Conservation (phyloP, 805 yeast genomes). For the Candida tallmaniae region DNA sequence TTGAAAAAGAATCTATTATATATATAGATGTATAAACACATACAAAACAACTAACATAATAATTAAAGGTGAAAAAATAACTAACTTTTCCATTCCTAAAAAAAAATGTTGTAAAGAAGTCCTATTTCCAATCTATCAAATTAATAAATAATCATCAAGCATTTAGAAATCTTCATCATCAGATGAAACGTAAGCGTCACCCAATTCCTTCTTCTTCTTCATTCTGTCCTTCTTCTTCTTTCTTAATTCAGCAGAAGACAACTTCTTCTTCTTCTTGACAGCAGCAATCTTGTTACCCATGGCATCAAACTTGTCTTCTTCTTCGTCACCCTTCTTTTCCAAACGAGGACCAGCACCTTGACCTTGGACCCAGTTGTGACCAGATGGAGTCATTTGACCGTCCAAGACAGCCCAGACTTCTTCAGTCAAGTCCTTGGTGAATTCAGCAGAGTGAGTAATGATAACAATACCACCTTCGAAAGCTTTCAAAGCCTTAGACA, state of each 20-base stretch:
- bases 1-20: constrained; percentile 11
- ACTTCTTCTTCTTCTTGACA: constrained; percentile 94
- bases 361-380: constrained; percentile 99
- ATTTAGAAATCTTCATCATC: constrained; percentile 77
- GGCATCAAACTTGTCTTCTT: constrained; percentile 98
- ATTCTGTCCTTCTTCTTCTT: constrained; percentile 99
- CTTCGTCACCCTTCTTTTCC: constrained; percentile 94
- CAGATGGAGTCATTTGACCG: constrained; percentile 99
- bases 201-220: constrained; percentile 99
- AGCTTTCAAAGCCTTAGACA: constrained; percentile 96
- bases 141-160: no score
- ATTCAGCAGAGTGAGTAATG: constrained; percentile 99
- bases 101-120: no score
- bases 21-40: constrained; percentile 11
- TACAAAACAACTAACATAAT: constrained; percentile 10
- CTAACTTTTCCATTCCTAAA: constrained; percentile 1
- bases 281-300: constrained; percentile 99
- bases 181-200: constrained; percentile 95
- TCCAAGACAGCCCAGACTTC: constrained; percentile 99
- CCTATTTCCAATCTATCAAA: no score
- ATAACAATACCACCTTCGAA: constrained; percentile 99
- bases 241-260: constrained; percentile 98
- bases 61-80: constrained; percentile 5
- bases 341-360: constrained; percentile 99
- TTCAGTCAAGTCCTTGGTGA: constrained; percentile 98